Evolutionary conservation across 2,329 filamentous ascomycete genomes (phyloP), one percentile per base, ranked within the genome.

Genomic region (Nemania sp.): DNA sequence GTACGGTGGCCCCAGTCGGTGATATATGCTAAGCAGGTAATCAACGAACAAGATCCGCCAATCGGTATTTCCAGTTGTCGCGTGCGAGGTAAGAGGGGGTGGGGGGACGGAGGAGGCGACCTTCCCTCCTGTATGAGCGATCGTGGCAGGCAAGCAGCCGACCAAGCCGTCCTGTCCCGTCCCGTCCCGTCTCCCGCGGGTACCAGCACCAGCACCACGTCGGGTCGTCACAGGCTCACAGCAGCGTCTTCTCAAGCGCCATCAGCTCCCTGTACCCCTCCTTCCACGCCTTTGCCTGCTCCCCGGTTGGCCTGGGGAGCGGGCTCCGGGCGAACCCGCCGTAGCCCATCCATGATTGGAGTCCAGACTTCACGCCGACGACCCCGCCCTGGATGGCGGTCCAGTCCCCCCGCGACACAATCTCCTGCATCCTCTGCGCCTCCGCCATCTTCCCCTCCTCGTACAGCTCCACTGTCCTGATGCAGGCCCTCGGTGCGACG

Each of bases 341-440:
- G 69, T 91, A 92, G 29, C 87, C 87, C 72, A 83, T 83, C 77
- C 85, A 88, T n/a, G 81, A 77, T 72, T 88, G 79, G 66, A 92
- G 75, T 5, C 83, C 87, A 56, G 85, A 83, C 78, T 91, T 92
- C 67, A 88, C 88, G 47, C 87, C 88, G 29, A 90, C 83, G 57
- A 92, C 87, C 48, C 89, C 89, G 57, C 87, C 85, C 69, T 89
- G 83, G 62, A 90, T 91, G 32, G 87, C 87, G 3, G 83, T 85
- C 89, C 88, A 91, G 76, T 92, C 89, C 47, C 87, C 90, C 51
- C 82, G 79, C 46, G 88, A 86, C 45, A 92, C 79, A 20, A 86
- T 75, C 47, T 85, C 87, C 74, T 91, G 89, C 73, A 89, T 74
- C 65, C 80, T 81, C 68, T 83, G 81, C 1, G 89, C 88, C 69